phyloP scores from a whole-genome alignment of 1,139 yeast genomes.

The Lodderomyces beijingensis region DNA sequence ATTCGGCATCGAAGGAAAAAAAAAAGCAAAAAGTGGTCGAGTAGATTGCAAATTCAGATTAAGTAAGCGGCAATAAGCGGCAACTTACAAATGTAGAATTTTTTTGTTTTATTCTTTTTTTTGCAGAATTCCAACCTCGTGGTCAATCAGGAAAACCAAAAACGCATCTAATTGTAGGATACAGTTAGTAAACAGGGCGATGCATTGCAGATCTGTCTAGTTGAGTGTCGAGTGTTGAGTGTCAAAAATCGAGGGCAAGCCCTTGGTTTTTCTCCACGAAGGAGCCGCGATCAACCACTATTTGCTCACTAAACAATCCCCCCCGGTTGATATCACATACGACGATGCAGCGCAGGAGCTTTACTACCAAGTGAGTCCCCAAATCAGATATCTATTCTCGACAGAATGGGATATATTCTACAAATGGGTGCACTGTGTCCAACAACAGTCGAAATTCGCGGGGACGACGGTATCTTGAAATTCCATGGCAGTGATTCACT shows the following conservation, averaged over 20 bases:
- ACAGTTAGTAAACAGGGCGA: too few relatives aligned
- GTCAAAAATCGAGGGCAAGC: conserved; percentile 20
- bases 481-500: conserved; percentile 28
- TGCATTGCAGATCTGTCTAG: too few relatives aligned
- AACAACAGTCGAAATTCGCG: background rate
- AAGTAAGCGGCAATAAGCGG: too few relatives aligned
- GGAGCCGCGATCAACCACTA: conserved; percentile 55
- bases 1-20: too few relatives aligned
- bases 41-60: too few relatives aligned
- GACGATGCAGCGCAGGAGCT: conserved; percentile 4
- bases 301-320: conserved; percentile 19
- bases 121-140: too few relatives aligned
- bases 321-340: background rate
- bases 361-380: conserved; percentile 1
- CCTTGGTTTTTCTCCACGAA: conserved; percentile 38
- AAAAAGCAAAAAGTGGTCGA: too few relatives aligned
- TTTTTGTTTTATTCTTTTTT: too few relatives aligned
- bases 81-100: too few relatives aligned
- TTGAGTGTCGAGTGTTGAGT: too few relatives aligned
- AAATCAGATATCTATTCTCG: conserved; percentile 1
- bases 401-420: conserved; percentile 1
- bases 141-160: too few relatives aligned
- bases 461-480: conserved; percentile 21
- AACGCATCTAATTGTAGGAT: too few relatives aligned
- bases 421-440: conserved; percentile 1